Percentiles rank a stretch among this genome's conserved stretches.
These are phyloP conservation scores for Daldinia sp. DNA, from an alignment of 2,329 filamentous ascomycete genomes.

Conservation along the genomic window DNA sequence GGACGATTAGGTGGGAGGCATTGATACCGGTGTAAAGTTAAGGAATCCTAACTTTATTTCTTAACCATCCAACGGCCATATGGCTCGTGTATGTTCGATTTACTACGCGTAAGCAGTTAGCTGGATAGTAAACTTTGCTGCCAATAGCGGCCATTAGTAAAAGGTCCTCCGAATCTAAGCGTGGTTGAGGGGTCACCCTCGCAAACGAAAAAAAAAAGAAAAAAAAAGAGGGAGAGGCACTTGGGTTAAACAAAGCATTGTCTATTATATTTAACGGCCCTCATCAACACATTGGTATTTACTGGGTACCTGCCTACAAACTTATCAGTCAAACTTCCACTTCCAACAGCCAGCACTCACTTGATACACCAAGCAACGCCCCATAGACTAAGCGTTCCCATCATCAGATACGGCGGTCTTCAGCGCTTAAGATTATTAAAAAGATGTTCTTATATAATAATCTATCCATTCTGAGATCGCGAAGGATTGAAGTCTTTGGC, in stretches of 20 bases:
- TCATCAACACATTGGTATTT: background rate
- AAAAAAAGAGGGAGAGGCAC: no score
- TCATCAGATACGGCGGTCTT: background rate
- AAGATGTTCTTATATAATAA: background rate
- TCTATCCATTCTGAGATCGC: no score
- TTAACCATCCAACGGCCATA: slow-evolving; percentile 1
- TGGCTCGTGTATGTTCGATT: background rate
- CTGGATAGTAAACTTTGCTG: background rate
- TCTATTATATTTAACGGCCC: background rate
- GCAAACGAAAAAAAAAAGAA: background rate
- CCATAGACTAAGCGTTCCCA: background rate
- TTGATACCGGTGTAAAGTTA: background rate
- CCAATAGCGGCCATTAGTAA: background rate
- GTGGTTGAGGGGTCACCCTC: background rate
- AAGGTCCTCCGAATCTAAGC: background rate
- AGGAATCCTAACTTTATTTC: slow-evolving; percentile 8
- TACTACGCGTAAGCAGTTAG: background rate
- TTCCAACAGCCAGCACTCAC: background rate
- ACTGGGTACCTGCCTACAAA: no score
- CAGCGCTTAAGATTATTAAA: background rate
- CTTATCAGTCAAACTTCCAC: background rate
- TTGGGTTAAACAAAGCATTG: background rate
- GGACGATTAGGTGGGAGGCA: slow-evolving; percentile 44
- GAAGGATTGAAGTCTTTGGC: background rate
- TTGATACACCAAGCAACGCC: background rate